Conservation (phyloP, 129 eudicot genomes). For the Oenanthe sinensis region DNA sequence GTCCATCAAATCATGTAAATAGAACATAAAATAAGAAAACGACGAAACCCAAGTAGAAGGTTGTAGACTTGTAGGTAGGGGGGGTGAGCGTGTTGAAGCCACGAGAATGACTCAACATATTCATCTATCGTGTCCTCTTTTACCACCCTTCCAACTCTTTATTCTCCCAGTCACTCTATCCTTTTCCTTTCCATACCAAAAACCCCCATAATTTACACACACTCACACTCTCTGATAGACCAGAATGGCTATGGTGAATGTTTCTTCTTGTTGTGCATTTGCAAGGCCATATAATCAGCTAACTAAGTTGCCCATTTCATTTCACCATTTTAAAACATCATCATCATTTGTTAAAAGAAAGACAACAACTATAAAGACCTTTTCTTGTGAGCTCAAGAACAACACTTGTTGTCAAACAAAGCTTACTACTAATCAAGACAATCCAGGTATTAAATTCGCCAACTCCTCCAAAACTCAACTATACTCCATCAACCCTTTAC, state of each 20-base stretch:
- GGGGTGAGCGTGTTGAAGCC: conserved; percentile 56
- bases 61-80: conserved; percentile 1
- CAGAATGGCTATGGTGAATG: conserved; percentile 48
- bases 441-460: conserved; percentile 11
- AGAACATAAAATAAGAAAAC: neutral
- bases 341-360: conserved; percentile 11
- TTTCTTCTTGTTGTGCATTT: conserved; percentile 18
- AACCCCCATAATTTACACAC: neutral
- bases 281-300: neutral
- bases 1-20: neutral
- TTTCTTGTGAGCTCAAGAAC: conserved; percentile 24
- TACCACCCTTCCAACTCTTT: conserved; percentile 40
- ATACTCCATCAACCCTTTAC: conserved; percentile 65
- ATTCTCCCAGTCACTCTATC: neutral
- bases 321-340: neutral
- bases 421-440: neutral
- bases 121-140: conserved; percentile 45
- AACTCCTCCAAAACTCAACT: conserved; percentile 31
- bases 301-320: neutral
- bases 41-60: neutral
- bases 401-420: conserved; percentile 6
- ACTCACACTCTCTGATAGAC: neutral
- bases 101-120: conserved; percentile 27
- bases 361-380: conserved; percentile 9
- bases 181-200: neutral